Evolutionary conservation across 2,329 filamentous ascomycete genomes (phyloP).

Genomic region (Fusarium cyanostomum): DNA sequence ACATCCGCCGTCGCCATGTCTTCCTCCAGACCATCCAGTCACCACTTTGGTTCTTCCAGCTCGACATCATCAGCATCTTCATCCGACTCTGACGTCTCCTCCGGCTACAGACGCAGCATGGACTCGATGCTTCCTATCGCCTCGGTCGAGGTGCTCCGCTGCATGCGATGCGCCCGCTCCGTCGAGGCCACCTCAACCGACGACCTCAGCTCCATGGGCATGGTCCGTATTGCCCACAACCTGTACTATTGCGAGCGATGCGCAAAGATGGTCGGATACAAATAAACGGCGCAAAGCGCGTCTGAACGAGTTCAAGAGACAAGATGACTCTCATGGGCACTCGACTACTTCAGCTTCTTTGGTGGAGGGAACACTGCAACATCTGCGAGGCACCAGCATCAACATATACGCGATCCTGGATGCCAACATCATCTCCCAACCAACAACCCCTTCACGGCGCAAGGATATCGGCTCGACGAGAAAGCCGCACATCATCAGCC

Average conservation of each 20-base stretch:
- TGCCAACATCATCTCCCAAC: constrained; percentile 20
- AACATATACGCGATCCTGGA: constrained; percentile 23
- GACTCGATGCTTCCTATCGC: constrained; percentile 59
- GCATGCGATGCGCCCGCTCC: constrained; percentile 68
- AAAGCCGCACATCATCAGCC: constrained; percentile 19
- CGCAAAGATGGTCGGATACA: constrained; percentile 71
- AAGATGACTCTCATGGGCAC: neutral
- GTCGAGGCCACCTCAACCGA: constrained; percentile 70
- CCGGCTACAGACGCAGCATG: constrained; percentile 57
- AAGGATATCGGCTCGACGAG: constrained; percentile 24
- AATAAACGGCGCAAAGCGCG: constrained; percentile 49
- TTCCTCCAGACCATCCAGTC: constrained; percentile 29
- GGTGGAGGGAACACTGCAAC: constrained; percentile 23
- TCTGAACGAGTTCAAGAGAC: constrained; percentile 14
- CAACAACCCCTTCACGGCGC: constrained; percentile 18
- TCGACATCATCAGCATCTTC: constrained; percentile 34
- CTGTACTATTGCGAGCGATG: constrained; percentile 74
- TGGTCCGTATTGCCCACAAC: constrained; percentile 72
- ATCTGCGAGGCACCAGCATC: constrained; percentile 4
- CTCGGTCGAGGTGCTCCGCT: constrained; percentile 69
- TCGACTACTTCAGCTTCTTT: constrained; percentile 15
- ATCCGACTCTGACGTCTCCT: constrained; percentile 38
- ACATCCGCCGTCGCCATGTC: constrained; percentile 25
- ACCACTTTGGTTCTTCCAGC: constrained; percentile 38
- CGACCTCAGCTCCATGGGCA: constrained; percentile 65